phyloP scores from a whole-genome alignment of 306 rosid genomes.

The Begonia loranthoides region DNA sequence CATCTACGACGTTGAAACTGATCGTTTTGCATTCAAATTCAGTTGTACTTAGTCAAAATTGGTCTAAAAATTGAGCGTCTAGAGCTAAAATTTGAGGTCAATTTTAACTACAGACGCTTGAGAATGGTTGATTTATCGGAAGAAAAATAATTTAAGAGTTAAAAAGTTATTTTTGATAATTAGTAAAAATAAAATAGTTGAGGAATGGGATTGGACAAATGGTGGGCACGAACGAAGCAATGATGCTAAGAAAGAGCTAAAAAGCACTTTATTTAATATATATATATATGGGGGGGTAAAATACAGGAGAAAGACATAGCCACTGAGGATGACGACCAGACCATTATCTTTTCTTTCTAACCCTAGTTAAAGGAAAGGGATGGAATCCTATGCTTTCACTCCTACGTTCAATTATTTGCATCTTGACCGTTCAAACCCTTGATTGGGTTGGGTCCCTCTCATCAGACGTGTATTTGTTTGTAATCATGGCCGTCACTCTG shows the following conservation, averaged over 20 bases:
- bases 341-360: constrained; percentile 3
- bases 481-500: no score
- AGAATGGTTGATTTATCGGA: no score
- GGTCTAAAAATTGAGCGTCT: no score
- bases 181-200: no score
- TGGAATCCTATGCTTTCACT: constrained; percentile 52
- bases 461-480: no score
- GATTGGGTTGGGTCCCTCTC: background rate
- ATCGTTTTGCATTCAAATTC: no score
- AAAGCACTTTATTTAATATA: background rate
- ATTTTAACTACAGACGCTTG: no score
- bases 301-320: constrained; percentile 10
- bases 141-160: no score
- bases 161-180: background rate
- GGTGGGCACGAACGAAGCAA: background rate
- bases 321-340: background rate
- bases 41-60: no score
- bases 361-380: constrained; percentile 2
- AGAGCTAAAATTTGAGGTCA: no score
- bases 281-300: background rate
- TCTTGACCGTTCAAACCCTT: constrained; percentile 76
- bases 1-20: no score
- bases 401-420: constrained; percentile 42
- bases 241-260: background rate
- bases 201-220: background rate